Evolutionary conservation across 805 yeast species (phyloP), one percentile per base, ranked within the genome.

Genomic region (Saturnispora mendoncae): DNA sequence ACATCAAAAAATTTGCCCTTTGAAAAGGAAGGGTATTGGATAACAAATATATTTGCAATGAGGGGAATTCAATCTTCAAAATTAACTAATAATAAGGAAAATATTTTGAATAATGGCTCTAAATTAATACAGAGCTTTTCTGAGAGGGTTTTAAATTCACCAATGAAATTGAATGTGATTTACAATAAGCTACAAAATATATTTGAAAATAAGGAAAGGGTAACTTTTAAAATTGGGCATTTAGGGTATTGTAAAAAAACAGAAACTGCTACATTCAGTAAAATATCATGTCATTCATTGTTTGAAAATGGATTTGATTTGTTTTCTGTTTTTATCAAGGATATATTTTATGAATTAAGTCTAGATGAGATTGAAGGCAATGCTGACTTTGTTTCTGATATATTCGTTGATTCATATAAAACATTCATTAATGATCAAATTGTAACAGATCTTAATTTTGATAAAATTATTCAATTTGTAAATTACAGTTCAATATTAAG

Each of bases 231-330:
- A 30, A 61, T 74, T 47, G 72, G 66, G 51, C 64, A 63, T 39
- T 53, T 65, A 36, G 77, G 79, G 1, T 76, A 67, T 55, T 72
- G 80, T 52, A 67, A 74, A 24, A 40, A 53, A 7, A 27, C 18
- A 3, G 39, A 23, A 8, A 24, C 12, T 13, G 27, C 27, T 21
- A 17, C 15, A 14, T 15, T 20, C 6, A 29, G 10, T 19, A 21
- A 36, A 10, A 29, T 24, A 3, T 23, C 30, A 14, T 48, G 51
- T 28, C 46, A 47, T 26, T 25, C 41, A 3, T 27, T 24, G 25
- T 42, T 36, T 25, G 42, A 30, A 19, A 32, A 35, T 34, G 46
- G 48, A 9, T 23, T 39, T 42, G 78, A 76, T 51, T 49, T 74
- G 13, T 55, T 70, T 7, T 60, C 72, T 6, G 68, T 69, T 12